A percentile compares a stretch with the other conserved stretches of the same genome.
Evolutionary conservation across 257 asterid species (phyloP).

Genomic region (Solanum habrochaites): DNA sequence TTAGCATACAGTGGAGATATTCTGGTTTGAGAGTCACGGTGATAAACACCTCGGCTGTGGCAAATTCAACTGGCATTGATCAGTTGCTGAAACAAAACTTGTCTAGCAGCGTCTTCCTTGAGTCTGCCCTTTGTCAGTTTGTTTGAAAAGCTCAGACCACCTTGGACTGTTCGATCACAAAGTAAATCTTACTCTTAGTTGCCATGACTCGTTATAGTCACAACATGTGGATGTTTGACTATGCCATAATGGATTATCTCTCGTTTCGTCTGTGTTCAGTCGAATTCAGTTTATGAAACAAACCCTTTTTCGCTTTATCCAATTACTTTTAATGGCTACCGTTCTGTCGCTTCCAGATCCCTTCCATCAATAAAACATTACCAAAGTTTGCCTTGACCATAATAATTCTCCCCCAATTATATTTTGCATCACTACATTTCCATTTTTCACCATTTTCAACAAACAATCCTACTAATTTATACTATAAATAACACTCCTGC

Average conservation of each 20-base stretch:
- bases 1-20: conserved; percentile 55
- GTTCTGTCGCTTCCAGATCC: conserved; percentile 34
- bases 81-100: conserved; percentile 62
- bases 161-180: conserved; percentile 61
- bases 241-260: conserved; percentile 65
- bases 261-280: conserved; percentile 59
- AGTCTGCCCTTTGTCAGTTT: conserved; percentile 57
- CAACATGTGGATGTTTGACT: conserved; percentile 44
- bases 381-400: conserved; percentile 82
- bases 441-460: conserved; percentile 32
- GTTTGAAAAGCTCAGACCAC: conserved; percentile 75
- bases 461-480: conserved; percentile 1
- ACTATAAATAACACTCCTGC: conserved; percentile 14
- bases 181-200: conserved; percentile 61
- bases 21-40: conserved; percentile 78
- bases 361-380: conserved; percentile 71
- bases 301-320: conserved; percentile 69
- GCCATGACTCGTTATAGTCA: conserved; percentile 72
- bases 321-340: conserved; percentile 76
- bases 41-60: conserved; percentile 61
- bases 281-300: conserved; percentile 43
- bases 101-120: conserved; percentile 45
- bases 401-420: conserved; percentile 68
- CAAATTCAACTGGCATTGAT: conserved; percentile 46
- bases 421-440: conserved; percentile 57